phyloP scores from a whole-genome alignment of 2,329 filamentous ascomycete genomes.

The Byssoonygena ceratinophila region DNA sequence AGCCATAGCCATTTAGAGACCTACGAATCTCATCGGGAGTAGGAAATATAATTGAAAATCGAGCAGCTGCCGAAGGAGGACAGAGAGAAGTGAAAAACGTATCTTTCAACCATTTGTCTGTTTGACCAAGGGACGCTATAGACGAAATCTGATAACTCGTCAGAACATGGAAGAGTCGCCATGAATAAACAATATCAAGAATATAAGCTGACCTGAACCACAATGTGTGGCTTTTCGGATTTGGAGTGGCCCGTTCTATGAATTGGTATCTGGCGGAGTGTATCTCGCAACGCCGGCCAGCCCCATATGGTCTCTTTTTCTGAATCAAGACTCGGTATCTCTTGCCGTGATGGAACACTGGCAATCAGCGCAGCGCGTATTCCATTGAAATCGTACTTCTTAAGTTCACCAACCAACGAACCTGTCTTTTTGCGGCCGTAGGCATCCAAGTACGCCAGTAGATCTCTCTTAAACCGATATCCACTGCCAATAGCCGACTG shows the following conservation, averaged over 20 bases:
- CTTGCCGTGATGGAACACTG: constrained; percentile 62
- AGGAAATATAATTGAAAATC: constrained; percentile 67
- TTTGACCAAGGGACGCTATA: constrained; percentile 64
- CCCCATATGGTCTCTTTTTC: constrained; percentile 56
- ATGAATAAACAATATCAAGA: neutral
- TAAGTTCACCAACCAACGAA: constrained; percentile 48
- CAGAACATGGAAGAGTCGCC: constrained; percentile 22
- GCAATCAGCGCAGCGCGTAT: constrained; percentile 64
- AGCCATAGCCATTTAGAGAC: constrained; percentile 66
- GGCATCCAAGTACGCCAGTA: constrained; percentile 59
- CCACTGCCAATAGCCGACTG: constrained; percentile 47
- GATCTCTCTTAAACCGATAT: constrained; percentile 60
- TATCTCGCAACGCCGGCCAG: constrained; percentile 57
- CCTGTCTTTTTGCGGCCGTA: constrained; percentile 53
- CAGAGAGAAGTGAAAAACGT: constrained; percentile 47
- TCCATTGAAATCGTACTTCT: constrained; percentile 56
- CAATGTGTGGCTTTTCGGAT: constrained; percentile 27
- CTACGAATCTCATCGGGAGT: constrained; percentile 65
- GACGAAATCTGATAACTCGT: constrained; percentile 63
- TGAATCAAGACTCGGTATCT: constrained; percentile 35
- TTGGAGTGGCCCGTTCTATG: constrained; percentile 24
- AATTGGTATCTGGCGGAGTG: constrained; percentile 47
- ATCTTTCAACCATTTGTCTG: constrained; percentile 59
- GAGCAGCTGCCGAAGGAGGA: constrained; percentile 26
- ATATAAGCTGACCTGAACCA: constrained; percentile 25